Evolutionary conservation across 2,329 filamentous ascomycete genomes (phyloP).

Genomic region (Sclerotinia borealis): DNA sequence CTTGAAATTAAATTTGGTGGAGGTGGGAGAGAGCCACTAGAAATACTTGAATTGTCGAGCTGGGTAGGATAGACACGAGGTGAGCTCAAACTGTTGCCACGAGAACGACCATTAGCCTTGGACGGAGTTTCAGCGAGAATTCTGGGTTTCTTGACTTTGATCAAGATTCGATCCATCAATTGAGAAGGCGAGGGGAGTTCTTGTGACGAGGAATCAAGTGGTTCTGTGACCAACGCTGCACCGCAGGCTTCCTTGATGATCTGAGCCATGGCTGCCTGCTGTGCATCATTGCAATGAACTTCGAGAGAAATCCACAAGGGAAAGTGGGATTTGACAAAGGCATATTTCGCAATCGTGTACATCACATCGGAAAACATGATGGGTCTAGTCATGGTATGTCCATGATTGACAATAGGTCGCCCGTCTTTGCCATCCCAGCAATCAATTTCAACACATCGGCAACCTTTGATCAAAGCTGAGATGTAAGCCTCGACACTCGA

Average conservation of each 20-base stretch:
- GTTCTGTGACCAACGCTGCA: conserved; percentile 68
- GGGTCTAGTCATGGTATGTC: conserved; percentile 78
- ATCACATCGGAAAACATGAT: conserved; percentile 90
- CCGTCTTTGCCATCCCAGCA: conserved; percentile 94
- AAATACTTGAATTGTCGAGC: conserved; percentile 51
- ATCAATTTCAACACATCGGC: conserved; percentile 93
- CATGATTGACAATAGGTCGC: conserved; percentile 78
- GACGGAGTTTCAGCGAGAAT: conserved; percentile 31
- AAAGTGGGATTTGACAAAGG: conserved; percentile 80
- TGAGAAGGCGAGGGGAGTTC: conserved; percentile 80
- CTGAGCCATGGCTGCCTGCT: conserved; percentile 82
- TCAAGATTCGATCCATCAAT: conserved; percentile 73
- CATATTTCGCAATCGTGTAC: conserved; percentile 88
- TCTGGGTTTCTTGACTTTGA: conserved; percentile 86
- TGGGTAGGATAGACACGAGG: conserved; percentile 60
- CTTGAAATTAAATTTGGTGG: background rate
- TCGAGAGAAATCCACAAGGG: conserved; percentile 93
- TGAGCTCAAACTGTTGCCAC: conserved; percentile 71
- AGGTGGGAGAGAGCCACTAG: conserved; percentile 48
- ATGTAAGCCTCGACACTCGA: conserved; percentile 97
- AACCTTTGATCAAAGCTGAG: conserved; percentile 77
- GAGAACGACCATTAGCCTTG: conserved; percentile 44
- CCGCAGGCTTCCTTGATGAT: conserved; percentile 84
- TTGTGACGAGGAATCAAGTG: conserved; percentile 61
- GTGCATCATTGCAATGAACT: conserved; percentile 79